Base-by-base conservation (phyloP, 345 rosid genomes). In the Eucalyptus decipiens region DNA sequence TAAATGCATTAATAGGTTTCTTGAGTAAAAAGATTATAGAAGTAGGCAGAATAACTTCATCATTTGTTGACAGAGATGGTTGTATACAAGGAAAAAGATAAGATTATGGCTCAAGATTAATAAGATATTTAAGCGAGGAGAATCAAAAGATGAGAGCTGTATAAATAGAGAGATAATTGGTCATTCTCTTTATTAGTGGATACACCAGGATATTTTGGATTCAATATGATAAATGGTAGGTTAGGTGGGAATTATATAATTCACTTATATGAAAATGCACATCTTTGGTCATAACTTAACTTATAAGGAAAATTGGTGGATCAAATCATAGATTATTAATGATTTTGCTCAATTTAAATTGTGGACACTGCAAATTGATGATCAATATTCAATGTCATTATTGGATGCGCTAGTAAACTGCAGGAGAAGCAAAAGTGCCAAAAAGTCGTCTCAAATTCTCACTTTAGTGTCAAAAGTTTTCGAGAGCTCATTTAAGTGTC, bases 401-500 rank as follows among this genome's bases (percentile, higher is more conserved):
- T 58, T 58, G n/a, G 15, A 58, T 58, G n/a, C 0, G 30, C 65
- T 26, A 10, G 11, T 58, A 24, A 58, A 58, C 0, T 48, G 3
- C 13, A 0, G 21, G 52, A 50, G 19, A 50, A 50, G 52, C 7
- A 15, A 0, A 50, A 50, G 1, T 50, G 19, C 19, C 0, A 15
- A 50, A 15, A 0, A 50, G 52, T 50, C 7, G 3, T 50, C 19
- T 15, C 3, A 1, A 14, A 0, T 50, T 0, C 4, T 51, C 21
- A 51, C 2, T 51, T 51, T 51, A 51, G 21, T 17, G 0, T 0
- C 21, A 51, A 51, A 48, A 51, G 21, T 17, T 51, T 17, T 51
- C 8, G 21, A 50, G 54, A 17, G 2, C 54, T 51, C 4, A 50
- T 50, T 6, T 50, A 50, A 50, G 0, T 50, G 52, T 2, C 8